Evolutionary conservation across 179 eudicot species (phyloP).

Genomic region (Silene noctiflora): DNA sequence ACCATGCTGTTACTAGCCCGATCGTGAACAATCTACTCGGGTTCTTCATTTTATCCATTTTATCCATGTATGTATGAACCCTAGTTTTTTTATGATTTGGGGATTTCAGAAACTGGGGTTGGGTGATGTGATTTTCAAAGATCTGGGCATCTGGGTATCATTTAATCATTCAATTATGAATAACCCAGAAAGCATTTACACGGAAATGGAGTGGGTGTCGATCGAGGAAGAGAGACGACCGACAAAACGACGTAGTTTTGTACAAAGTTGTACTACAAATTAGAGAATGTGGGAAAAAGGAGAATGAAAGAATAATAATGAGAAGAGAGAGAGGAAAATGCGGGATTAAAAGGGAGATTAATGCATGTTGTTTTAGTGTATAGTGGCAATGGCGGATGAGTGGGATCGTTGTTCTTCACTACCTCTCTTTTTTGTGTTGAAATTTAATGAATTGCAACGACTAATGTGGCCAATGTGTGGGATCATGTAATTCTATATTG

Average conservation of each 20-base stretch:
- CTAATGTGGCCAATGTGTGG: neutral
- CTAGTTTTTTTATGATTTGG: too few species aligned
- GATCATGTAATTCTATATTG: neutral
- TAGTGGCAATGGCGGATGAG: conserved; percentile 2
- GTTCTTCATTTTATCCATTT: too few species aligned
- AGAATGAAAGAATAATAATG: neutral
- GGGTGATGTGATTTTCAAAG: too few species aligned
- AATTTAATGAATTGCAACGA: neutral
- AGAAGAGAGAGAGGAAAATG: neutral
- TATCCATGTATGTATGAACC: too few species aligned
- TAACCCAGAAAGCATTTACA: too few species aligned
- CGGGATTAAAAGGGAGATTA: neutral
- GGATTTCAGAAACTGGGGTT: too few species aligned
- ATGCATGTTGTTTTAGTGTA: neutral
- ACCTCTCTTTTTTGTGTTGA: neutral
- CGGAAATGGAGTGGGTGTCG: neutral
- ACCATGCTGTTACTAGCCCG: conserved; percentile 64
- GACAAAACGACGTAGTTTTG: too few species aligned
- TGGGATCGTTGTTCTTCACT: conserved; percentile 12
- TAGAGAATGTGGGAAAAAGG: too few species aligned
- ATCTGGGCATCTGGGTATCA: neutral
- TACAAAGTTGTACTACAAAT: too few species aligned
- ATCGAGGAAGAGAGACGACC: neutral
- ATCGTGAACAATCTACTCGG: conserved; percentile 41
- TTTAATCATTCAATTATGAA: too few species aligned